These are phyloP conservation scores for Trifolium pratense DNA, from an alignment of 306 rosid species.

Conservation along the genomic window DNA sequence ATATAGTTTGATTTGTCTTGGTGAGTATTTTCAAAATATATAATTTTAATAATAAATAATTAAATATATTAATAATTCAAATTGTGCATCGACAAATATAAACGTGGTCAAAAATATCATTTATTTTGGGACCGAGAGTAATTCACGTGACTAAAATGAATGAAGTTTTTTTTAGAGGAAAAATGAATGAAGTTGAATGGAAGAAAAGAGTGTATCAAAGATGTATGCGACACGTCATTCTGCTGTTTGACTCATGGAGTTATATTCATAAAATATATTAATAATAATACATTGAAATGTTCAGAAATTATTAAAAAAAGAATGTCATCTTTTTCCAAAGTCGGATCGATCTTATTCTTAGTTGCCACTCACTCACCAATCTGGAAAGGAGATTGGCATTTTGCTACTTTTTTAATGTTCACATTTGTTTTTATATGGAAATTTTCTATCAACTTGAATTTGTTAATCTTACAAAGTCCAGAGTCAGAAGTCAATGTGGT, in stretches of 20 bases:
- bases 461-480: not conserved
- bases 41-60: too few relatives aligned
- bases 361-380: not conserved
- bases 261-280: not conserved
- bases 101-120: too few relatives aligned
- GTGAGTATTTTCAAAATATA: too few relatives aligned
- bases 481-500: too few relatives aligned
- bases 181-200: too few relatives aligned
- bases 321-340: constrained; percentile 6
- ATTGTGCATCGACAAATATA: too few relatives aligned
- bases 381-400: not conserved
- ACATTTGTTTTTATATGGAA: not conserved
- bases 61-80: too few relatives aligned
- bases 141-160: too few relatives aligned
- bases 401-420: not conserved
- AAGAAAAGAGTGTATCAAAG: too few relatives aligned
- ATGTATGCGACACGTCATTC: not conserved
- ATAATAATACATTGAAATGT: not conserved
- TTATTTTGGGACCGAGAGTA: too few relatives aligned
- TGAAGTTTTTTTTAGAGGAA: too few relatives aligned
- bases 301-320: not conserved
- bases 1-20: too few relatives aligned
- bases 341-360: not conserved
- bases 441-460: not conserved
- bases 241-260: constrained; percentile 1